Evolutionary conservation across 73 alveolate genomes (phyloP), one percentile per base, ranked within the genome.

Genomic region (Diophrys appendiculata): DNA sequence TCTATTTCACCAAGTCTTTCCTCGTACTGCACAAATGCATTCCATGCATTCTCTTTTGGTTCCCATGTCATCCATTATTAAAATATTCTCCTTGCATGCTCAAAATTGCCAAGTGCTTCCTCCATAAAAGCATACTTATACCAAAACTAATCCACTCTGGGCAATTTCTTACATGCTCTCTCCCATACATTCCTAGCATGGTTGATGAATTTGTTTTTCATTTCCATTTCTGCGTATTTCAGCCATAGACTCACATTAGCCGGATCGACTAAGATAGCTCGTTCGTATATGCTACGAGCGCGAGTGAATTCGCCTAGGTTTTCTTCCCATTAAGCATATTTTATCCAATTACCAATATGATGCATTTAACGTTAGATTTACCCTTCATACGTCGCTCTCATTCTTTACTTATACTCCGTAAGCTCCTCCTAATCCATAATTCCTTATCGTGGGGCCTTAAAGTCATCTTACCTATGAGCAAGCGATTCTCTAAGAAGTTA

Each of bases 121-220:
- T 97, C 99, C 99, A 97, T 96, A 75, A 92, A 97, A 71, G 98
- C 95, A 93, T 96, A 97, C 73, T 97, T 97, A 72, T 87, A 95
- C 99, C 99, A 97, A 80, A 96, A 95, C 83, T 96, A 88, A 78
- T 97, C 99, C 26, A 93, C 93, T 81, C 99, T 93, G 18, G 99
- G 99, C 72, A 97, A 88, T 54, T 73, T 82, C 77, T 94, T 95
- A 71, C 97, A 92, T 11, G 99, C 99, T 67, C 99, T 77, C 78
- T 97, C 99, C 96, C 97, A 97, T 0, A 97, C 97, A 80, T 97
- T 97, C 87, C 99, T 93, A 11, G 99, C 99, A 91, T 96, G 99
- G 90, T 97, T 95, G 52, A 98, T 93, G 91, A 95, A 97, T 90
- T 98, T 98, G 90, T 97, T 90, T 82, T 94, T 92, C 99, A 97